Evolutionary conservation across 2,329 filamentous ascomycete genomes (phyloP), one percentile per base, ranked within the genome.

Genomic region (Beauveria sp.): DNA sequence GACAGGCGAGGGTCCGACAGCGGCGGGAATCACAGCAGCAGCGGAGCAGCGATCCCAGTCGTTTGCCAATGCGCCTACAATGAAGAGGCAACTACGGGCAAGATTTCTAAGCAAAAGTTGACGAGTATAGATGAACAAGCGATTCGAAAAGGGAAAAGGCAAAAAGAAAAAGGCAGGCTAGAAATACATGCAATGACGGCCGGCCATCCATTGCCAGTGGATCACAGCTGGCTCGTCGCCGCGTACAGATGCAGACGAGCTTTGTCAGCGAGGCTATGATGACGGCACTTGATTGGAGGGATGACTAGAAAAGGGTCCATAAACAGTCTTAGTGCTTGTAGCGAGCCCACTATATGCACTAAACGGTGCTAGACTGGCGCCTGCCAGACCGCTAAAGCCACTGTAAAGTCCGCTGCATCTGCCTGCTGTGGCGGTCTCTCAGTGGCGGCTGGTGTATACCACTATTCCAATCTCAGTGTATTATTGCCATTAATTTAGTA

Each of bases 251-350:
- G 22, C 18, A 41, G 30, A 44, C 10, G 34, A 40, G 57, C 57
- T 59, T 59, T 61, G 59, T 61, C 59, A 61, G 59, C 59, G 53
- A 37, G 34, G 12, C n/a, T 5, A 7, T n/a, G 5, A 44, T 14
- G 40, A n/a, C 14, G n/a, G 10, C 26, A 14, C 5, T 10, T 51
- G 40, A 59, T 59, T 59, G 57, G 57, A 34, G 8, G 6, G 28
- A 43, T 37, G 12, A 7, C 41, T 14, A 9, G 4, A 3, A 16
- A 20, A 3, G 7, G 18, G 6, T 22, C 40, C 57, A 59, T 8
- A 26, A 3, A 5, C 20, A 28, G 47, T 9, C 14, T 34, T 53
- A 46, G 37, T 30, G 37, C 37, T 16, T 43, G 47, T 26, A 43
- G 3, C 3, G n/a, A 18, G 10, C 22, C 24, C 55, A 34, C 37